A percentile compares a stretch with the other conserved stretches of the same genome.
Conservation (phyloP, 805 yeast genomes). For the Cyberlindnera saturnus region DNA sequence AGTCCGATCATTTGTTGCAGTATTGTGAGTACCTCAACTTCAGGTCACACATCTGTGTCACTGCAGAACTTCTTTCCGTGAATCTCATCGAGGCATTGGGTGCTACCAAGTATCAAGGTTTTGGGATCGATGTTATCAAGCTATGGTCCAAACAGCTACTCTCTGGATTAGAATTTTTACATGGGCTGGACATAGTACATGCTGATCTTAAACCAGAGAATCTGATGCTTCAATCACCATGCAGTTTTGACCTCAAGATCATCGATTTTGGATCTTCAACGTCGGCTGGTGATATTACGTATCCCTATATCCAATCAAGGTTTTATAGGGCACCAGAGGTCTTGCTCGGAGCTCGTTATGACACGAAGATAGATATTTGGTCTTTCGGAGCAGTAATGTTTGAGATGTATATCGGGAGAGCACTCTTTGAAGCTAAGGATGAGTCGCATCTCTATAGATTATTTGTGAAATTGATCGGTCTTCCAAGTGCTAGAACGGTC, state of each 20-base stretch:
- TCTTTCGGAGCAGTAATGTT: constrained; percentile 85
- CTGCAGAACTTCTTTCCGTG: constrained; percentile 64
- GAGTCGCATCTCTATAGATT: constrained; percentile 73
- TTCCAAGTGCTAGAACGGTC: constrained; percentile 49
- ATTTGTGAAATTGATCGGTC: constrained; percentile 78
- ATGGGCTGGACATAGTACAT: constrained; percentile 55
- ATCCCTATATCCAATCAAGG: constrained; percentile 79
- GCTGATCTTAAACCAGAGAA: constrained; percentile 89
- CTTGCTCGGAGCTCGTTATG: constrained; percentile 57
- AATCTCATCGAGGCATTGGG: constrained; percentile 60
- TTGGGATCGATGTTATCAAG: constrained; percentile 35
- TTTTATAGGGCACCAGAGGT: constrained; percentile 80
- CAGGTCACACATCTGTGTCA: constrained; percentile 77
- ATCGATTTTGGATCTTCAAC: constrained; percentile 81
- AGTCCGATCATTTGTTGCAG: constrained; percentile 27
- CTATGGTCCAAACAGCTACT: constrained; percentile 50
- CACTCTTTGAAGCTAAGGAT: constrained; percentile 78
- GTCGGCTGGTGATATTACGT: constrained; percentile 55
- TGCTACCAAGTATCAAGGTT: constrained; percentile 42
- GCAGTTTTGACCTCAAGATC: constrained; percentile 48
- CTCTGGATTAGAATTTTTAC: constrained; percentile 55
- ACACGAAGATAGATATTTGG: constrained; percentile 88
- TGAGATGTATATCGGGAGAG: constrained; percentile 83
- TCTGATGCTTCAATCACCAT: constrained; percentile 48
- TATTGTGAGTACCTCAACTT: constrained; percentile 70